Evolutionary conservation across 1,284 basidiomycete species (phyloP).

Genomic region (Microbotryum scabiosae): DNA sequence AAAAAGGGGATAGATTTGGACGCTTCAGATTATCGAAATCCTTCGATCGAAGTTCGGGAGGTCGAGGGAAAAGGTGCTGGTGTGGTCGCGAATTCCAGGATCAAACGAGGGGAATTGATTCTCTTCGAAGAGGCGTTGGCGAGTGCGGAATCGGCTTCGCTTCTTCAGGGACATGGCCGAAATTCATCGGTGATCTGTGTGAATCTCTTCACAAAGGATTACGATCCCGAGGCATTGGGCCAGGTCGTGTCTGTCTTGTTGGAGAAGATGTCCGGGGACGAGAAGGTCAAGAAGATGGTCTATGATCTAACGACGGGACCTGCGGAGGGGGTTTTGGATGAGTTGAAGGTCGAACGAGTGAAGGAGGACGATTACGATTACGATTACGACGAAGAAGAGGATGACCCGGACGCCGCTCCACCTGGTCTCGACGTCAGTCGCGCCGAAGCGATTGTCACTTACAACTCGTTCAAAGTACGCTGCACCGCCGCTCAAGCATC

Average conservation of each 20-base stretch:
- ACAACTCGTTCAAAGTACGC: slow-evolving; percentile 30
- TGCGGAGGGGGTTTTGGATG: not conserved
- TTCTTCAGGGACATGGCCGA: not conserved
- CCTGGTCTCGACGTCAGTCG: slow-evolving; percentile 14
- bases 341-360: not conserved
- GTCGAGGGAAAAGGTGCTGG: slow-evolving; percentile 14
- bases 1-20: not conserved
- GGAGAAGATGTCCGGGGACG: slow-evolving; percentile 7
- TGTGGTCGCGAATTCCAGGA: slow-evolving; percentile 16
- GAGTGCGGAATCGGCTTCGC: not conserved
- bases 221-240: slow-evolving; percentile 16
- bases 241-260: slow-evolving; percentile 5
- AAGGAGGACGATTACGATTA: not conserved
- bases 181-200: slow-evolving; percentile 8
- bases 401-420: not conserved
- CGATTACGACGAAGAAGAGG: not conserved
- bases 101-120: slow-evolving; percentile 25
- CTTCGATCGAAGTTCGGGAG: not conserved
- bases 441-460: slow-evolving; percentile 25
- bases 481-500: slow-evolving; percentile 3
- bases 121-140: slow-evolving; percentile 27
- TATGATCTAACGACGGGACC: not conserved
- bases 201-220: slow-evolving; percentile 17
- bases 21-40: slow-evolving; percentile 10
- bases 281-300: not conserved